Percentiles rank a stretch among this genome's conserved stretches.
These are phyloP conservation scores for Coemansia sp. DNA, from an alignment of 192 early-diverging fungal genomes.

Conservation along the genomic window DNA sequence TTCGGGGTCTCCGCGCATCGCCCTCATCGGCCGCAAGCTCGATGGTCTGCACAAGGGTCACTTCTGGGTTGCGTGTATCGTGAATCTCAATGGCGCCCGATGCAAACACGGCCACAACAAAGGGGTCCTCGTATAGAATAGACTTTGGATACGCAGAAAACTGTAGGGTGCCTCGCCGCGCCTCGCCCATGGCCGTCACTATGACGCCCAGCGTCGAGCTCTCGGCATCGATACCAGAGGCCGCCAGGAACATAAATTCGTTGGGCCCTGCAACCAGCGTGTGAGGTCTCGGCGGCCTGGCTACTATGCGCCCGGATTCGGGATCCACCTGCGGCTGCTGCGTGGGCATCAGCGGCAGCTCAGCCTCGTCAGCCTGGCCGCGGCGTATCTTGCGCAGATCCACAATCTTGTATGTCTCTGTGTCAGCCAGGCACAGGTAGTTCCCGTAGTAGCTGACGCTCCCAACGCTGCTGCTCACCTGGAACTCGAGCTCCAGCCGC, in stretches of 20 bases:
- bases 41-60: slow-evolving; percentile 26
- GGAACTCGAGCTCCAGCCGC: slow-evolving; percentile 36
- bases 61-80: slow-evolving; percentile 34
- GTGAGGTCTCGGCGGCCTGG: slow-evolving; percentile 41
- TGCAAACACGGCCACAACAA: slow-evolving; percentile 27
- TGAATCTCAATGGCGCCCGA: slow-evolving; percentile 27
- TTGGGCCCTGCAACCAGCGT: slow-evolving; percentile 42
- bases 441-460: slow-evolving; percentile 43
- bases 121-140: slow-evolving; percentile 41
- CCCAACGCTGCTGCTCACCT: slow-evolving; percentile 27
- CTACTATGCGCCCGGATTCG: slow-evolving; percentile 15
- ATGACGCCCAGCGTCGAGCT: slow-evolving; percentile 44
- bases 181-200: slow-evolving; percentile 48
- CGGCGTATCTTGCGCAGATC: slow-evolving; percentile 30
- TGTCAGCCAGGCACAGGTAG: slow-evolving; percentile 45
- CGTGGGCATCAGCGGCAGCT: slow-evolving; percentile 38
- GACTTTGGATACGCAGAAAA: slow-evolving; percentile 40
- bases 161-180: slow-evolving; percentile 46
- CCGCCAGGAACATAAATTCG: slow-evolving; percentile 50
- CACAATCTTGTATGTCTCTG: slow-evolving; percentile 42
- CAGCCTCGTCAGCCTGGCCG: slow-evolving; percentile 8
- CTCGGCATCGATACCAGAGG: slow-evolving; percentile 29
- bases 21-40: not conserved
- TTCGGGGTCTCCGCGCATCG: slow-evolving; percentile 9
- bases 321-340: slow-evolving; percentile 41